phyloP scores from a whole-genome alignment of 139 green algal genomes.

The Micractinium sp. region DNA sequence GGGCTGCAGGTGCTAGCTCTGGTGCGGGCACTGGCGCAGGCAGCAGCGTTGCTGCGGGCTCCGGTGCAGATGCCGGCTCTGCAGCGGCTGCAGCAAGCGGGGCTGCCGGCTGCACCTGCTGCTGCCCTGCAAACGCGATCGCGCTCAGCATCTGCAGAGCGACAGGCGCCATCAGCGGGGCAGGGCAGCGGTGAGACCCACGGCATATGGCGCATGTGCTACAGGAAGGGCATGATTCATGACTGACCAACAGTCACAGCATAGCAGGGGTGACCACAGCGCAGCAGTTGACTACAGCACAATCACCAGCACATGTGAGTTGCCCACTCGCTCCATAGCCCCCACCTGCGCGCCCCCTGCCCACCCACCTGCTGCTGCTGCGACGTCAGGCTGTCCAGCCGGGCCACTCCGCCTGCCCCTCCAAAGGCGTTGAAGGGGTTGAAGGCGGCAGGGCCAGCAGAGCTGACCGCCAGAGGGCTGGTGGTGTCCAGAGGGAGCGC shows the following conservation, averaged over 20 bases:
- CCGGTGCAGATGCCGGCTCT: too few species aligned
- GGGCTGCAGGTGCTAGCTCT: background rate
- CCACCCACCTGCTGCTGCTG: conserved; percentile 29
- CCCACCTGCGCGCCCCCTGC: too few species aligned
- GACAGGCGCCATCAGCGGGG: too few species aligned
- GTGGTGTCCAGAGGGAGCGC: conserved; percentile 7
- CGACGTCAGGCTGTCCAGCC: background rate
- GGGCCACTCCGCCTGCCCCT: background rate
- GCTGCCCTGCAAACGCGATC: background rate
- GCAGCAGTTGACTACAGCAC: too few species aligned
- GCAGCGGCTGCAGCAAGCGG: background rate
- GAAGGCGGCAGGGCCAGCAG: background rate
- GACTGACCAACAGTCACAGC: too few species aligned
- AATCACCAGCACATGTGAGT: too few species aligned
- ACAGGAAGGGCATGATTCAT: too few species aligned
- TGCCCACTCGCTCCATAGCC: too few species aligned
- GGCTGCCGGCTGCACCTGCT: conserved; percentile 4
- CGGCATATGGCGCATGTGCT: too few species aligned
- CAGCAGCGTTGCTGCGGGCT: background rate
- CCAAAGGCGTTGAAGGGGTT: background rate
- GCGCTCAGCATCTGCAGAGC: background rate
- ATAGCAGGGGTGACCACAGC: too few species aligned
- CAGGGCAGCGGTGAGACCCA: background rate
- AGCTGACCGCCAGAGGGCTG: background rate
- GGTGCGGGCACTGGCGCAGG: background rate